Evolutionary conservation across 129 eudicot genomes (phyloP).

Genomic region (Helianthus tuberosus): DNA sequence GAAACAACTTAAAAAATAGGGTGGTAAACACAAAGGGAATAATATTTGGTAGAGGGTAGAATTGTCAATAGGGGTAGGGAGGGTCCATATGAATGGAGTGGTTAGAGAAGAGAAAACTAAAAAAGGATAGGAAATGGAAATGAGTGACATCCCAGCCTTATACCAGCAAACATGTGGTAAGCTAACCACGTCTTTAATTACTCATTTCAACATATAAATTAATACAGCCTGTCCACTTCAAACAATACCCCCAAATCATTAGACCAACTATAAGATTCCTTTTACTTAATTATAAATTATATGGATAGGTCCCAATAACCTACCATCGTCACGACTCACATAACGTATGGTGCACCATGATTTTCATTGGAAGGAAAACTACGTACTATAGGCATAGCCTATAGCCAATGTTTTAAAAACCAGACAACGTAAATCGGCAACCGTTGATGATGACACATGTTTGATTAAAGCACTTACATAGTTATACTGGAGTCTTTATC

Average conservation of each 20-base stretch:
- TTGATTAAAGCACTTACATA: not conserved
- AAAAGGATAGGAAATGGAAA: slow-evolving; percentile 60
- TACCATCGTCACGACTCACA: not conserved
- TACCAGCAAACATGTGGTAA: slow-evolving; percentile 73
- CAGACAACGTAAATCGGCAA: not conserved
- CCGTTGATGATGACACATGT: not conserved
- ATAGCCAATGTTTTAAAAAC: not conserved
- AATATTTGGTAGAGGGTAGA: slow-evolving; percentile 31
- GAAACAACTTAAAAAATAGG: not conserved
- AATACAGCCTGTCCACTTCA: slow-evolving; percentile 41
- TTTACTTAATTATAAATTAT: slow-evolving; percentile 1
- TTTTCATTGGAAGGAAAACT: not conserved
- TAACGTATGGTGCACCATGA: slow-evolving; percentile 9
- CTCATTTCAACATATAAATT: slow-evolving; percentile 6
- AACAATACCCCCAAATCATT: slow-evolving; percentile 24
- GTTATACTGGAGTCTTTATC: too few species aligned
- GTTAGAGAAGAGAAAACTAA: slow-evolving; percentile 42
- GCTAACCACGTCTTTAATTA: slow-evolving; percentile 53
- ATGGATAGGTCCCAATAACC: slow-evolving; percentile 13
- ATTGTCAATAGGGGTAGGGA: slow-evolving; percentile 26
- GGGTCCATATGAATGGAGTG: slow-evolving; percentile 48
- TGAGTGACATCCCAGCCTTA: slow-evolving; percentile 71
- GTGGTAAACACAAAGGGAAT: slow-evolving; percentile 3
- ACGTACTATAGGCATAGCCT: not conserved
- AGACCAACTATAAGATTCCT: slow-evolving; percentile 35